Evolutionary conservation across 805 yeast genomes (phyloP).

Genomic region (Allodekkera sacchari): DNA sequence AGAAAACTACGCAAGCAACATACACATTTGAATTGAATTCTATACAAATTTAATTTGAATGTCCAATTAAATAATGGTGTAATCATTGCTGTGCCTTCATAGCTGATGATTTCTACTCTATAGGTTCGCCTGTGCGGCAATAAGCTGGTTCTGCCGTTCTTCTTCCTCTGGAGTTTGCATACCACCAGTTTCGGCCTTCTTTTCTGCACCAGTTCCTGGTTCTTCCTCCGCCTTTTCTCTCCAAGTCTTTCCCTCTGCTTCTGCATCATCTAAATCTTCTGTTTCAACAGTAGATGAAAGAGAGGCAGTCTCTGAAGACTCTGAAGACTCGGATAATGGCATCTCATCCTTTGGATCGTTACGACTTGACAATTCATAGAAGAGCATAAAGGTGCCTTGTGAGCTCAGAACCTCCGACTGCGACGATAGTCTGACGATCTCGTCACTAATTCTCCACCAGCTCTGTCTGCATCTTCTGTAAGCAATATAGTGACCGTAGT

Average conservation of each 20-base stretch:
- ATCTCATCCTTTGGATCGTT: slow-evolving; percentile 24
- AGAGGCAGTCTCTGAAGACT: background rate
- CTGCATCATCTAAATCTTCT: slow-evolving; percentile 1
- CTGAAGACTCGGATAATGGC: slow-evolving; percentile 1
- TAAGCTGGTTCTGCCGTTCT: slow-evolving; percentile 6
- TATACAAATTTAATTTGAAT: slow-evolving; percentile 1
- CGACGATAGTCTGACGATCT: slow-evolving; percentile 69
- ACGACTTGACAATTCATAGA: slow-evolving; percentile 51
- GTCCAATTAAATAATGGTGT: slow-evolving; percentile 1
- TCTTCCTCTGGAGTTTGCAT: slow-evolving; percentile 1
- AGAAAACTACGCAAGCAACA: too few species aligned
- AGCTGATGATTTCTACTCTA: background rate
- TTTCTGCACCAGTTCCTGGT: slow-evolving; percentile 8
- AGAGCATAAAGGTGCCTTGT: slow-evolving; percentile 89
- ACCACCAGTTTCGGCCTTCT: slow-evolving; percentile 8
- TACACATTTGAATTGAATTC: background rate
- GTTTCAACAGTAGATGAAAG: slow-evolving; percentile 3
- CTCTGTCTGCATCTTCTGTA: slow-evolving; percentile 71
- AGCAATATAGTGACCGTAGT: slow-evolving; percentile 95
- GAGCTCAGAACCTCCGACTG: slow-evolving; percentile 74
- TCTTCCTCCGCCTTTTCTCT: slow-evolving; percentile 3
- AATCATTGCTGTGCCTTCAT: slow-evolving; percentile 1
- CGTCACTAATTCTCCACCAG: slow-evolving; percentile 97
- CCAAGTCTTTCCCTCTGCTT: background rate
- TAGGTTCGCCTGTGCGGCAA: slow-evolving; percentile 5